These are phyloP conservation scores for Sonneratia alba DNA, from an alignment of 345 rosid species.

Conservation along the genomic window DNA sequence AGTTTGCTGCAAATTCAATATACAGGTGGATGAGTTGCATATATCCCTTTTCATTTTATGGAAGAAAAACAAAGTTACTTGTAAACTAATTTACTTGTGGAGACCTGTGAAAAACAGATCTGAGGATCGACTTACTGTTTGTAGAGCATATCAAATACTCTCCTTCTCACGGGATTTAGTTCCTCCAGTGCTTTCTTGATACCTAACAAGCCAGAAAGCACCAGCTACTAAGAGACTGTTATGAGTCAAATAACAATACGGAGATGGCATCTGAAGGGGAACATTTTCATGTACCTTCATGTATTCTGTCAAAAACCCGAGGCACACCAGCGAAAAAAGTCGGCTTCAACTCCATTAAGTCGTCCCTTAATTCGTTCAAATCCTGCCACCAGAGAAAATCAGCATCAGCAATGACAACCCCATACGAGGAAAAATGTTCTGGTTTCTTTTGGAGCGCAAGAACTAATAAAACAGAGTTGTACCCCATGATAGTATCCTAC, in stretches of 20 bases:
- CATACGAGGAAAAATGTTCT: neutral
- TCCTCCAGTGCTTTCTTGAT: constrained; percentile 56
- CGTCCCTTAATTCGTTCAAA: constrained; percentile 75
- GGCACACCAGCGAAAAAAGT: constrained; percentile 93
- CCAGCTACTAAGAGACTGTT: neutral
- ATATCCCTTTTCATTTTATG: neutral
- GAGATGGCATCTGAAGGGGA: neutral
- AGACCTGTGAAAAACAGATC: neutral
- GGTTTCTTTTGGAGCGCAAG: neutral
- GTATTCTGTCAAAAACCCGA: constrained; percentile 78
- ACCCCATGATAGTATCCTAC: constrained; percentile 97
- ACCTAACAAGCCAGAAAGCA: constrained; percentile 23
- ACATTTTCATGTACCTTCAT: constrained; percentile 44
- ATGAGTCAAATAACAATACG: neutral
- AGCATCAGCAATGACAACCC: neutral
- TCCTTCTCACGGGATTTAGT: constrained; percentile 60
- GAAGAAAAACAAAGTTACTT: neutral
- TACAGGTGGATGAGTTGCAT: constrained; percentile 2
- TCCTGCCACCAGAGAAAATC: constrained; percentile 32
- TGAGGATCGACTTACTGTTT: constrained; percentile 36
- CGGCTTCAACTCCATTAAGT: constrained; percentile 76
- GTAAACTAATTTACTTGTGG: neutral
- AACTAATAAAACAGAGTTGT: constrained; percentile 10
- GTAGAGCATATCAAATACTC: constrained; percentile 60
- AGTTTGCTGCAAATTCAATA: constrained; percentile 57